A percentile compares a stretch with the other conserved stretches of the same genome.
These are phyloP conservation scores for Leccinum pellstonianum DNA, from an alignment of 768 basidiomycete genomes.

Conservation along the genomic window DNA sequence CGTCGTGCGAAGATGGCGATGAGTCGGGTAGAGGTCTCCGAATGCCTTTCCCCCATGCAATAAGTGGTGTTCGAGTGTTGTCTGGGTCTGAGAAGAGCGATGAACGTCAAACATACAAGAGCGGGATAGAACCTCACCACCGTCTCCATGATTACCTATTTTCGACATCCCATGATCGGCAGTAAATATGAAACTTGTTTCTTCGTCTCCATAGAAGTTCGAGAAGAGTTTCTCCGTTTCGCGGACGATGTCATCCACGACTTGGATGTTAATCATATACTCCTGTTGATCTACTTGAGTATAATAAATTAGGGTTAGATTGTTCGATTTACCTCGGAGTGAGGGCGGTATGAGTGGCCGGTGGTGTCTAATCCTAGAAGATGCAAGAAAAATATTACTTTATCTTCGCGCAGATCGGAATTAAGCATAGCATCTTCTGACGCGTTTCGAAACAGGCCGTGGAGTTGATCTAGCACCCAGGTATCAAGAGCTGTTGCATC, in stretches of 20 bases:
- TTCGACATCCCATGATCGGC: constrained; percentile 91
- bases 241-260: constrained; percentile 73
- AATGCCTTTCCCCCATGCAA: constrained; percentile 80
- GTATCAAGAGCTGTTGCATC: constrained; percentile 76
- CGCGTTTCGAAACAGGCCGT: constrained; percentile 59
- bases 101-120: constrained; percentile 6
- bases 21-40: constrained; percentile 64
- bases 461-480: constrained; percentile 78
- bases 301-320: not conserved
- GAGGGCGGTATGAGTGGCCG: constrained; percentile 82
- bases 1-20: constrained; percentile 60
- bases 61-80: constrained; percentile 80
- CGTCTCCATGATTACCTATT: constrained; percentile 88
- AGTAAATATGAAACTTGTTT: constrained; percentile 77
- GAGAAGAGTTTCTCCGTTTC: constrained; percentile 60
- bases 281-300: constrained; percentile 45
- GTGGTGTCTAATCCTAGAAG: constrained; percentile 84
- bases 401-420: constrained; percentile 50
- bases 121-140: constrained; percentile 47
- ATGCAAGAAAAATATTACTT: constrained; percentile 80
- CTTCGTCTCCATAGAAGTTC: constrained; percentile 64
- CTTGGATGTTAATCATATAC: constrained; percentile 82
- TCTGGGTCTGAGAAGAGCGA: constrained; percentile 65
- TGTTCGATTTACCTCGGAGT: constrained; percentile 56
- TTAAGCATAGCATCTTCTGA: constrained; percentile 50